phyloP scores from a whole-genome alignment of 2,329 filamentous ascomycete species.

The Penicillium capsulatum region DNA sequence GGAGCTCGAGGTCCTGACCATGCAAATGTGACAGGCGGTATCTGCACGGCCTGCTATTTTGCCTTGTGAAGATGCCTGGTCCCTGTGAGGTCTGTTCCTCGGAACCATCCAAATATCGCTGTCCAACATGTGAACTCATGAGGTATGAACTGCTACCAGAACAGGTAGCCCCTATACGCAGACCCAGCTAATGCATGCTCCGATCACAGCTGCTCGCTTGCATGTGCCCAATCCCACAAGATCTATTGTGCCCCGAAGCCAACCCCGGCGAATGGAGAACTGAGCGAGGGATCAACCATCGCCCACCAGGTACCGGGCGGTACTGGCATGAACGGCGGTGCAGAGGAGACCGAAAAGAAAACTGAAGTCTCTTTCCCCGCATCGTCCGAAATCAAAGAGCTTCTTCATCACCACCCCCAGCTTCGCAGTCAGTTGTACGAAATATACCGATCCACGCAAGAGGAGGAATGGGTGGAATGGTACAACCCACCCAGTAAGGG shows the following conservation, averaged over 20 bases:
- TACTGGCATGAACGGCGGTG: conserved; percentile 8
- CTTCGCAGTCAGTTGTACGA: conserved; percentile 39
- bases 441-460: conserved; percentile 41
- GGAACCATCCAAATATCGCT: conserved; percentile 39
- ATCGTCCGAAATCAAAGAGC: conserved; percentile 33
- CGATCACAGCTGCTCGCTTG: conserved; percentile 43
- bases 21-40: conserved; percentile 16
- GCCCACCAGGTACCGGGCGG: conserved; percentile 7
- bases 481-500: conserved; percentile 21
- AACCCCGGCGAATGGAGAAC: conserved; percentile 13
- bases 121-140: conserved; percentile 36
- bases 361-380: conserved; percentile 12
- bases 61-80: conserved; percentile 25
- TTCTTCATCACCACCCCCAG: conserved; percentile 38
- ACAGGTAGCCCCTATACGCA: conserved; percentile 1
- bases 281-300: conserved; percentile 11
- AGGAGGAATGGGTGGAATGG: conserved; percentile 40
- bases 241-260: conserved; percentile 38
- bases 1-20: conserved; percentile 1
- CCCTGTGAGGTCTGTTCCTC: conserved; percentile 38
- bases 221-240: conserved; percentile 45
- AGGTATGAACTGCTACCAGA: conserved; percentile 27
- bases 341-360: conserved; percentile 5
- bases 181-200: not conserved
- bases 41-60: conserved; percentile 11